Evolutionary conservation across 352 stramenopile species (phyloP).

Genomic region (Phytophthora palmivora): DNA sequence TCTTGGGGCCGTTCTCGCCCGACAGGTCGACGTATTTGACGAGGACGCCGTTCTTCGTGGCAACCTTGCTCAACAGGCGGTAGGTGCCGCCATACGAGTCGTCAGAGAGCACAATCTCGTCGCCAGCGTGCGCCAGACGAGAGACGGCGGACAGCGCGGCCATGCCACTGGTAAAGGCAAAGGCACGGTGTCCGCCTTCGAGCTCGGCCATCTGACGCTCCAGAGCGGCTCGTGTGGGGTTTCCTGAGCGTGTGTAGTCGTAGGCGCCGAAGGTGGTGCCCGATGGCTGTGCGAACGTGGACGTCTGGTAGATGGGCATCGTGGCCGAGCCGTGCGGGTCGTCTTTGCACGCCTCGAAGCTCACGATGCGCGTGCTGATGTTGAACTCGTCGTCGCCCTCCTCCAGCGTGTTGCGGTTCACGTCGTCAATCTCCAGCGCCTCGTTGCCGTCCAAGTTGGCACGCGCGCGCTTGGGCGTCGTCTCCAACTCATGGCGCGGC

Average conservation of each 20-base stretch:
- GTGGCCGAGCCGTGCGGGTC: slow-evolving; percentile 90
- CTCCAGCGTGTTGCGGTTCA: slow-evolving; percentile 42
- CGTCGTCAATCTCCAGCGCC: slow-evolving; percentile 49
- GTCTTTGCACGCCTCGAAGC: slow-evolving; percentile 86
- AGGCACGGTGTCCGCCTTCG: slow-evolving; percentile 73
- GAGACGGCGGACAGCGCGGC: slow-evolving; percentile 93
- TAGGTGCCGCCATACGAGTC: slow-evolving; percentile 98
- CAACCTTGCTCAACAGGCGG: slow-evolving; percentile 90
- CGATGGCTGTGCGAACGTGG: slow-evolving; percentile 90
- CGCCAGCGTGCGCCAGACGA: slow-evolving; percentile 88
- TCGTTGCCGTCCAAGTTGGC: slow-evolving; percentile 84
- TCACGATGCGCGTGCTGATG: slow-evolving; percentile 78
- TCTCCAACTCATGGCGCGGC: slow-evolving; percentile 67
- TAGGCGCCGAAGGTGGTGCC: slow-evolving; percentile 92
- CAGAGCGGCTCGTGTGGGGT: slow-evolving; percentile 93
- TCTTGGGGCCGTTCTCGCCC: slow-evolving; percentile 65
- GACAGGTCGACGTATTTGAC: slow-evolving; percentile 91
- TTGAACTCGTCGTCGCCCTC: slow-evolving; percentile 58
- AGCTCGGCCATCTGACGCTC: slow-evolving; percentile 93
- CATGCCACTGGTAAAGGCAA: slow-evolving; percentile 96
- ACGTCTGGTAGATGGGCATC: slow-evolving; percentile 95
- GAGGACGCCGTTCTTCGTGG: slow-evolving; percentile 80
- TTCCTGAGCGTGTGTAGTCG: slow-evolving; percentile 94
- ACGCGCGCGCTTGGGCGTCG: slow-evolving; percentile 52
- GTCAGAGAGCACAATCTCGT: slow-evolving; percentile 94